Base-by-base conservation (phyloP, 768 basidiomycete genomes). In the Boletus sp. region DNA sequence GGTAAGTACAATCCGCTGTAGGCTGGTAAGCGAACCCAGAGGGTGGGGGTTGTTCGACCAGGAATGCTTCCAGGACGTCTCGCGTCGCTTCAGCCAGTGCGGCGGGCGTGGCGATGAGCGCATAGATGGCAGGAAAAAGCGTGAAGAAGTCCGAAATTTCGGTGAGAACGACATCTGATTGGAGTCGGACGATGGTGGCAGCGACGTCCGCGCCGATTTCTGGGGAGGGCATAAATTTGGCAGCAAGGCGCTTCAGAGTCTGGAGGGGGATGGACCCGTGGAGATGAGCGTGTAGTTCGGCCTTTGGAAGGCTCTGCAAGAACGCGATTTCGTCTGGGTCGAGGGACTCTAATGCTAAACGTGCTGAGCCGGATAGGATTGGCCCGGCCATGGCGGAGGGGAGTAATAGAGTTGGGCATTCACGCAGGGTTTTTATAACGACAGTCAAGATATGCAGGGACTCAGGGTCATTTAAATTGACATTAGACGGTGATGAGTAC, bases 201-300 rank as follows among this genome's bases (percentile, higher is more conserved):
- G 77, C 72, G 24, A 89, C 72, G 4, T 74, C 58, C 2, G 78
- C 64, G 1, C 69, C 72, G 6, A 64, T 46, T 14, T 61, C 48
- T 61, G 69, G 33, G 0, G 72, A 50, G 7, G 60, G 53, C 53
- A 15, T 46, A 41, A 68, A 77, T 35, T 83, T 76, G 9, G 63
- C 60, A 0, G 86, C 88, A 14, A 94, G 82, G 8, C 83, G 78
- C 59, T 83, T 82, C 0, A 93, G 78, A 29, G 83, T 71, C 0
- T 72, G 51, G 28, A 92, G 72, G 1, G 92, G 92, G 35, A 94
- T 92, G 10, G 84, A 93, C 0, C 91, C 91, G 62, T 92, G 92
- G 5, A 92, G 80, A 65, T 93, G 91, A 0, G 91, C 92, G 59
- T 93, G 92, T 0, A 94, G 79, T 66, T 94, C 92, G 1, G 91